Percentiles rank a stretch among this genome's conserved stretches.
phyloP scores from a whole-genome alignment of 2,329 filamentous ascomycete species.

The Rugonectria rugulosa region DNA sequence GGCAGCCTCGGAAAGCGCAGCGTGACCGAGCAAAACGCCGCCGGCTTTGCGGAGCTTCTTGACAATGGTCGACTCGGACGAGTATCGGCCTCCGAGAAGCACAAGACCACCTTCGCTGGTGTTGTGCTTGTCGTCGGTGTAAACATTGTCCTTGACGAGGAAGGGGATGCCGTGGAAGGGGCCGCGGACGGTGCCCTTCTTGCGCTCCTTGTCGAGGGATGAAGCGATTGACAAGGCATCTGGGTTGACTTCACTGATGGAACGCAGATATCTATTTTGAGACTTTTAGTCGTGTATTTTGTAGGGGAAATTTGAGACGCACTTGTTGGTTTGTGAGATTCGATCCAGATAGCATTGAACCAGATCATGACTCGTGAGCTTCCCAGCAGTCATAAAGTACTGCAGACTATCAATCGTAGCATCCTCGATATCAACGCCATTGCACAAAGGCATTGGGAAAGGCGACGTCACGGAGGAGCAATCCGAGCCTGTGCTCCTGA shows the following conservation, averaged over 20 bases:
- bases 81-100: conserved; percentile 15
- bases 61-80: conserved; percentile 8
- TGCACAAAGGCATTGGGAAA: conserved; percentile 8
- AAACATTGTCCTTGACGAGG: conserved; percentile 72
- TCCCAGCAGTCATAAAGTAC: conserved; percentile 8
- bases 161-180: conserved; percentile 70
- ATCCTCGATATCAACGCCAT: conserved; percentile 18
- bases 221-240: conserved; percentile 34
- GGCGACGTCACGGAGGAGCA: too few species aligned
- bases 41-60: conserved; percentile 13
- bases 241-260: conserved; percentile 3
- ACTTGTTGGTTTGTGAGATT: not conserved
- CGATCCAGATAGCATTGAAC: conserved; percentile 7
- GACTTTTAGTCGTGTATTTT: too few species aligned
- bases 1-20: conserved; percentile 15
- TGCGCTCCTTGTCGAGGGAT: conserved; percentile 42
- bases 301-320: too few species aligned
- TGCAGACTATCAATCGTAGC: conserved; percentile 12
- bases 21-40: conserved; percentile 10
- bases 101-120: conserved; percentile 40
- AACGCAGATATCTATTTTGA: not conserved
- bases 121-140: conserved; percentile 65
- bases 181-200: conserved; percentile 37
- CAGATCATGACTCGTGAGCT: conserved; percentile 9
- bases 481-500: too few species aligned